These are phyloP conservation scores for Gonapodya sp. DNA, from an alignment of 192 early-diverging fungal species.

Conservation along the genomic window DNA sequence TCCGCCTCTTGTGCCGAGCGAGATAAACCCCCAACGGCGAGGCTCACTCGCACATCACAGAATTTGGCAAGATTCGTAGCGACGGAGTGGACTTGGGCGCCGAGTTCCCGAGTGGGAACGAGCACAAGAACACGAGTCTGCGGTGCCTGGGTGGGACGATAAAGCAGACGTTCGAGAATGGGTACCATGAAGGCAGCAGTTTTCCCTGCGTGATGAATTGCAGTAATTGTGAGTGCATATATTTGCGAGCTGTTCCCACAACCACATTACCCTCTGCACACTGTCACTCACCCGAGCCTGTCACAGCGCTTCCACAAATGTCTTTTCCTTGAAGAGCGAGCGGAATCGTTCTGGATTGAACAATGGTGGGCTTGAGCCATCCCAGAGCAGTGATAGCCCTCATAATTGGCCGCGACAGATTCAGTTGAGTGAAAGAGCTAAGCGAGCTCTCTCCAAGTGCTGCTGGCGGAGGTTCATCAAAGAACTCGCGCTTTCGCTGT, in stretches of 20 bases:
- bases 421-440: constrained; percentile 85
- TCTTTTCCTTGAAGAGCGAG: constrained; percentile 90
- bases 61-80: constrained; percentile 74
- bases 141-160: constrained; percentile 67
- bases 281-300: constrained; percentile 63
- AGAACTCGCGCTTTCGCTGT: constrained; percentile 44
- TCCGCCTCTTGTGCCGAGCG: constrained; percentile 80
- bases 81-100: constrained; percentile 91
- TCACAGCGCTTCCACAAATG: constrained; percentile 95
- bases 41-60: constrained; percentile 74
- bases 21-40: constrained; percentile 85
- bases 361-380: constrained; percentile 86
- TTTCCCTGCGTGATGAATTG: constrained; percentile 61
- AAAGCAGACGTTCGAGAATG: constrained; percentile 86
- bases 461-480: constrained; percentile 33
- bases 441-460: constrained; percentile 16
- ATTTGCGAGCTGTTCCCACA: too few relatives aligned
- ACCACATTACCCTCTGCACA: too few relatives aligned
- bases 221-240: too few relatives aligned
- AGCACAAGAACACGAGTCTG: constrained; percentile 82
- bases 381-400: constrained; percentile 81
- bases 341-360: constrained; percentile 88
- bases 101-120: constrained; percentile 95
- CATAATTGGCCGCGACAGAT: constrained; percentile 89
- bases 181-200: constrained; percentile 96